Evolutionary conservation across 768 basidiomycete genomes (phyloP), one percentile per base, ranked within the genome.

Genomic region (Dictyophora rubrovolvata): DNA sequence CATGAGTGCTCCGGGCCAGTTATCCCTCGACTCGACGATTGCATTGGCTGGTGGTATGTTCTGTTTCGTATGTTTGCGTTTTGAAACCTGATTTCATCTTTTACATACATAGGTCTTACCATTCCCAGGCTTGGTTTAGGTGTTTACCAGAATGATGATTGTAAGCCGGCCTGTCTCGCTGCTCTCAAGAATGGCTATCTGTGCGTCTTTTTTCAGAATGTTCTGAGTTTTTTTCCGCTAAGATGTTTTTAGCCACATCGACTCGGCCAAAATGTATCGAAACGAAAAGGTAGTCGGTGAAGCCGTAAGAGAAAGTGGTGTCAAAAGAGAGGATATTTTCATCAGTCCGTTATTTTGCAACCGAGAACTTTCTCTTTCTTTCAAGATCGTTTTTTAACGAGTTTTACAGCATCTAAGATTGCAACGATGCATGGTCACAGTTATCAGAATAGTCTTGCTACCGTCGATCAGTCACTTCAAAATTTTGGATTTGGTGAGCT

Each of bases 41-140:
- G 11, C 42, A 42, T 42, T 42, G 42, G 14, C 42, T 42, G 10
- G 42, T 42, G 42, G 42, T 42, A 42, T 2, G 42, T n/a, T 2
- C 7, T 28, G 28, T 28, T 28, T 28, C 28, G 28, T 28, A 28
- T 28, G 28, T 28, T 28, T 28, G 7, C 28, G 28, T 7, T 28
- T 28, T 7, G 28, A 28, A 28, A 28, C 28, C 7, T 28, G 2
- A 28, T 28, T 28, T 28, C 7, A 28, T 28, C 28, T 28, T 28
- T 28, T 3, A 28, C 7, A 2, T 3, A 28, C 7, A 2, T 60
- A 77, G 86, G 85, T 16, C 69, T 80, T 67, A 59, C 69, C 21
- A 82, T 89, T 72, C 87, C 87, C 21, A 68, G 76, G 6, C 73
- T 89, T 2, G 87, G 87, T 12, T 82, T 88, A 57, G 87, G 75